Conservation (phyloP, 306 rosid species). For the Vachellia pachyceras region DNA sequence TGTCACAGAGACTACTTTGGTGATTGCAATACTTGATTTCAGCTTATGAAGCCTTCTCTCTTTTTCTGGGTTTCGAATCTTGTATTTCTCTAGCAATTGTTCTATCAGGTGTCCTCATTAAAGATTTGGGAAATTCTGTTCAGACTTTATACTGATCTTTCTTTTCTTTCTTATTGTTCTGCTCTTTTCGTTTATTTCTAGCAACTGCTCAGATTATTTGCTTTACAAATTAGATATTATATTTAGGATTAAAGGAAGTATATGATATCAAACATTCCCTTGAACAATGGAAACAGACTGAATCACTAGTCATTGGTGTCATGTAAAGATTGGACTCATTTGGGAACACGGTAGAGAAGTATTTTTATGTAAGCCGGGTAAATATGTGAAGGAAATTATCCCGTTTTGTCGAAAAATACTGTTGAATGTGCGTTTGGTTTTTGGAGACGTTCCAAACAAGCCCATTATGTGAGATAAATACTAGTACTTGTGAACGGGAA, state of each 20-base stretch:
- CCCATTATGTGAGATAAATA: background rate
- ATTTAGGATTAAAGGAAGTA: no score
- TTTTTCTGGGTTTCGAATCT: background rate
- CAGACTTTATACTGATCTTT: background rate
- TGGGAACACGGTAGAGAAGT: no score
- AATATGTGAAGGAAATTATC: no score
- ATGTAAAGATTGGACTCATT: no score
- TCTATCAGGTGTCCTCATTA: background rate
- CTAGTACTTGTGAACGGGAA: background rate
- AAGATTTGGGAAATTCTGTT: background rate
- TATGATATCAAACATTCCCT: background rate
- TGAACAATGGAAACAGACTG: background rate
- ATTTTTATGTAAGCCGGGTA: no score
- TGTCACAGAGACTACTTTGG: background rate
- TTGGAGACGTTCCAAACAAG: no score
- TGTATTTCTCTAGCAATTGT: slow-evolving; percentile 4
- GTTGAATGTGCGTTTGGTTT: no score
- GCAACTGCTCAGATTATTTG: background rate
- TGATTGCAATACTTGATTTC: background rate
- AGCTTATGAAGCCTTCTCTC: background rate
- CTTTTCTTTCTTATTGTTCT: background rate
- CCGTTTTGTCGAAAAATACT: no score
- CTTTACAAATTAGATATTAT: no score
- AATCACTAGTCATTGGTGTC: background rate
- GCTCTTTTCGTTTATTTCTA: background rate